A percentile compares a stretch with the other conserved stretches of the same genome.
Evolutionary conservation across 2,329 filamentous ascomycete species (phyloP).

Genomic region (Chalaropsis ovoidea): DNA sequence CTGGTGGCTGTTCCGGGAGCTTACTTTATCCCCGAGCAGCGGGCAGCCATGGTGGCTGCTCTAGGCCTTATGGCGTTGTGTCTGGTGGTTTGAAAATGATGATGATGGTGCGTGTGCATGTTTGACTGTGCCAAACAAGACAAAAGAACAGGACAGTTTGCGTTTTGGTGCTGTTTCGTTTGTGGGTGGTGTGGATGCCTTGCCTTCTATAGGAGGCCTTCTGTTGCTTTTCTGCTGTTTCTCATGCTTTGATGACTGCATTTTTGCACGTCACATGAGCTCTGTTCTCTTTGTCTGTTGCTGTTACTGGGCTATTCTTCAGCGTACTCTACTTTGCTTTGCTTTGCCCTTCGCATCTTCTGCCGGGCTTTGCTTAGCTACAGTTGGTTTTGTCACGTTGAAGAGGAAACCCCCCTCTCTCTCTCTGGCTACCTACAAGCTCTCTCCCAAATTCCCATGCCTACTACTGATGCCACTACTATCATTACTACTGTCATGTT

Average conservation of each 20-base stretch:
- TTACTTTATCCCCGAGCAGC: slow-evolving; percentile 11
- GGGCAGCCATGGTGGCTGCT: slow-evolving; percentile 6
- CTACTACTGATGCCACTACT: slow-evolving; percentile 8
- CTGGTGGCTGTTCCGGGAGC: slow-evolving; percentile 7
- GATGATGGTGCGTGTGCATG: slow-evolving; percentile 13
- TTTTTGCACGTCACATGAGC: slow-evolving; percentile 9
- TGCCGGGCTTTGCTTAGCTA: slow-evolving; percentile 5
- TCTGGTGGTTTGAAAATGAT: slow-evolving; percentile 19
- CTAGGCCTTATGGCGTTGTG: slow-evolving; percentile 13
- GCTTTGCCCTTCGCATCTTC: neutral
- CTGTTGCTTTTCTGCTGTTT: slow-evolving; percentile 6
- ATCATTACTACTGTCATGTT: slow-evolving; percentile 11
- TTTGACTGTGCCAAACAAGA: slow-evolving; percentile 13
- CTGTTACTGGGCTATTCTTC: neutral
- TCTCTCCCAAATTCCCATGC: slow-evolving; percentile 11
- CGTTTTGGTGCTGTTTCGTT: slow-evolving; percentile 13
- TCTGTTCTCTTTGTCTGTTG: slow-evolving; percentile 1
- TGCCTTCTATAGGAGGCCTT: slow-evolving; percentile 2
- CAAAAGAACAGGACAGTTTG: slow-evolving; percentile 5
- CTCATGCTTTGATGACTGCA: slow-evolving; percentile 4
- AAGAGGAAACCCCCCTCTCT: neutral
- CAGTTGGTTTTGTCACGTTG: neutral
- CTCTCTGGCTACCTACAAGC: slow-evolving; percentile 12
- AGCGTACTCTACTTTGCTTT: slow-evolving; percentile 4
- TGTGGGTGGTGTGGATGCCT: slow-evolving; percentile 7